Evolutionary conservation across 1,284 basidiomycete genomes (phyloP), one percentile per base, ranked within the genome.

Genomic region (Ceratobasidium sp.): DNA sequence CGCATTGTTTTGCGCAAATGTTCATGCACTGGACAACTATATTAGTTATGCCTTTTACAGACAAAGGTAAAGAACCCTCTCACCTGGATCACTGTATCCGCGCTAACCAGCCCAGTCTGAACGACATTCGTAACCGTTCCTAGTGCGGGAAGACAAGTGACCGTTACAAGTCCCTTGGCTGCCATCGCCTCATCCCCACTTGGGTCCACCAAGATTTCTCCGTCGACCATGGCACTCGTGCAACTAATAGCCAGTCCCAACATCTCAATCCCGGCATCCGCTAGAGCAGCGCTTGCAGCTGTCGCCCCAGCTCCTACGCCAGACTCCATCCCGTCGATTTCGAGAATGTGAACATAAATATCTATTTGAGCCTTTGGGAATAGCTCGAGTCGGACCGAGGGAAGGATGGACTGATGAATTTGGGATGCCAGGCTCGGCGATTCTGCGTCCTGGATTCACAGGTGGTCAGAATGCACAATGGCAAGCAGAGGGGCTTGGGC

Each of bases 281-380:
- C 93, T 23, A 99, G 84, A 0, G 97, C 96, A 0, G 93, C 89
- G 76, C 92, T 94, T 0, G 96, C 94, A 12, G 96, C 96, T 3
- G 94, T 89, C 14, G 92, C 85, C 0, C 92, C 94, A 3, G 93
- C 88, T 0, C 92, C 88, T n/a, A 96, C 85, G 75, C 94, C 93
- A 26, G 89, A 88, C 78, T 95, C 91, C 18, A 92, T 84, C 2
- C 93, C 92, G 79, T 98, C 96, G 10, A 91, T 90, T 81, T 99
- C 96, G 41, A 99, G 89, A 23, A 99, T 85, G 16, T 90, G 92
- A 53, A 99, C 82, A 80, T 93, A 96, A 34, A 98, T 84, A 81
- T 99, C 97, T 76, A 99, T 89, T 8, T 91, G 91, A 0, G 95
- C 93, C 81, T 99, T 99, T 8, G 97, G 97, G 3, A 98, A 85